A percentile compares a stretch with the other conserved stretches of the same genome.
Conservation (phyloP, 768 basidiomycete species). For the Gyrodon lividus region DNA sequence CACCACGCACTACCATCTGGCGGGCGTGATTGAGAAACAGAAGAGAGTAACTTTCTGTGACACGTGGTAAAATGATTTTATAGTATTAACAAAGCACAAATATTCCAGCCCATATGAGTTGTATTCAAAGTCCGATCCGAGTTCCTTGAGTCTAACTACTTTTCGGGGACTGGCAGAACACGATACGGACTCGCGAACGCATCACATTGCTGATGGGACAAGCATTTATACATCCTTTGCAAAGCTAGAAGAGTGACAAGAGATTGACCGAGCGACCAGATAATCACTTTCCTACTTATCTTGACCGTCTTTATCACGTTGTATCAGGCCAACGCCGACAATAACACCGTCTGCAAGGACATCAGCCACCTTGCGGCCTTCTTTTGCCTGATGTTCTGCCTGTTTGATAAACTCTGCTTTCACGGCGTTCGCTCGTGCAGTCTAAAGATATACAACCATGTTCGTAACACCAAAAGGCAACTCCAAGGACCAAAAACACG, state of each 20-base stretch:
- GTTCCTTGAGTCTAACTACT: not conserved
- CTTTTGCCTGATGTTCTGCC: constrained; percentile 61
- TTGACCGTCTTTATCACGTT: constrained; percentile 40
- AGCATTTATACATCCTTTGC: not conserved
- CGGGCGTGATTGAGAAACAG: constrained; percentile 3
- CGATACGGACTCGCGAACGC: not conserved
- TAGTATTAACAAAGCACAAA: no score
- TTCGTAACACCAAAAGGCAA: not conserved
- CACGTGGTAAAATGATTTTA: not conserved
- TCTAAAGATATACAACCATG: constrained; percentile 34
- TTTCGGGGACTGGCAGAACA: not conserved
- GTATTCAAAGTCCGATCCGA: constrained; percentile 13
- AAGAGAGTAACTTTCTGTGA: constrained; percentile 1
- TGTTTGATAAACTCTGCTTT: constrained; percentile 71
- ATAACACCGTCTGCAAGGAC: constrained; percentile 72
- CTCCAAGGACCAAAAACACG: constrained; percentile 20
- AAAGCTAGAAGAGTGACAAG: not conserved
- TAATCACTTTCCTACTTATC: constrained; percentile 8
- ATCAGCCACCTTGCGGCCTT: constrained; percentile 70
- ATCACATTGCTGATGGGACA: not conserved
- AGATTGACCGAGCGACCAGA: not conserved
- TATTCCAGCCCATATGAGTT: not conserved
- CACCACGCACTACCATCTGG: constrained; percentile 9
- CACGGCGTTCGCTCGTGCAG: constrained; percentile 64
- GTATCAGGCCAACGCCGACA: constrained; percentile 74